phyloP scores from a whole-genome alignment of 306 rosid genomes.

The Vigna unguiculata region DNA sequence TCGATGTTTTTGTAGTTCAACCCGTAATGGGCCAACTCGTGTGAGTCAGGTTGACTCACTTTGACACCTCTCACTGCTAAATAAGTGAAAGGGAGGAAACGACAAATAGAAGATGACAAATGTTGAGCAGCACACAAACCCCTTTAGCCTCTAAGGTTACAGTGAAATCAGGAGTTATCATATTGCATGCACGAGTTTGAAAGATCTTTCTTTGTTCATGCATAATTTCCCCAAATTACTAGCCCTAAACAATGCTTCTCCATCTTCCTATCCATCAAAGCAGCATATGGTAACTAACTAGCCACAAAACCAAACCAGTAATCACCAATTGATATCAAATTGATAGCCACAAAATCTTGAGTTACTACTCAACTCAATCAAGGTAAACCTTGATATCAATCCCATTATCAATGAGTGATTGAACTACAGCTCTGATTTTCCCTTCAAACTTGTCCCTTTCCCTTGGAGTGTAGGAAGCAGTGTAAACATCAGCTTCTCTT shows the following conservation, averaged over 20 bases:
- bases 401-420: slow-evolving; percentile 92
- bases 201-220: neutral
- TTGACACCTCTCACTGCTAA: too few species aligned
- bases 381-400: slow-evolving; percentile 91
- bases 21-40: too few species aligned
- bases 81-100: neutral
- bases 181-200: neutral
- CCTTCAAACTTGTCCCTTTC: slow-evolving; percentile 97
- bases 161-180: neutral
- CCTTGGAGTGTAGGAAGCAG: slow-evolving; percentile 84
- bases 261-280: too few species aligned
- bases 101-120: neutral
- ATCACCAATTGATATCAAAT: too few species aligned
- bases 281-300: too few species aligned
- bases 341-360: neutral
- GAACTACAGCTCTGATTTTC: slow-evolving; percentile 95
- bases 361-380: slow-evolving; percentile 52
- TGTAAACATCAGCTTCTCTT: slow-evolving; percentile 91
- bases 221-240: neutral
- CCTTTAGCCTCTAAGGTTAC: neutral
- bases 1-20: too few species aligned
- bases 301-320: too few species aligned
- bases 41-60: too few species aligned
- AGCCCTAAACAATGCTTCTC: neutral
- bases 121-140: neutral